Evolutionary conservation across 108 stramenopile species (phyloP).

Genomic region (Thalassiosira profunda): DNA sequence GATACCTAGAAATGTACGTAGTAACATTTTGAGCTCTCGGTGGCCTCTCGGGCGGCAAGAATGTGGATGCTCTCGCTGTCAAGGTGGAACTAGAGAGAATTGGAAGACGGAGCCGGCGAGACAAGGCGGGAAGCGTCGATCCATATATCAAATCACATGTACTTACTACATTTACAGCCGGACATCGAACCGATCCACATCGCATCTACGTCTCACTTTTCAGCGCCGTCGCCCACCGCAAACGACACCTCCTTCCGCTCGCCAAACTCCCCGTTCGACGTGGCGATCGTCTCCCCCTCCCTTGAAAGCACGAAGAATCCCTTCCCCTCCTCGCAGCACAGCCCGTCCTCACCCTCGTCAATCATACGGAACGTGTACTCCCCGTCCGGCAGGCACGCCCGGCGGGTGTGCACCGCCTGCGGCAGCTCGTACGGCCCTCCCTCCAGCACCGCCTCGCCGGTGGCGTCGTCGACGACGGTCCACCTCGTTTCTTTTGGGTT

Average conservation of each 20-base stretch:
- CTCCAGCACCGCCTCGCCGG: slow-evolving; percentile 21
- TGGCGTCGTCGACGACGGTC: slow-evolving; percentile 36
- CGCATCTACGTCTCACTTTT: too few relatives aligned
- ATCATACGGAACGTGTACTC: slow-evolving; percentile 36
- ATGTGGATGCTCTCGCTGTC: too few relatives aligned
- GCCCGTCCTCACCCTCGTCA: slow-evolving; percentile 28
- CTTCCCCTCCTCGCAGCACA: slow-evolving; percentile 32
- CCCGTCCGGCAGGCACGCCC: slow-evolving; percentile 40
- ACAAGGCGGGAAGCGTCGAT: too few relatives aligned
- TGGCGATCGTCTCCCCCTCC: slow-evolving; percentile 27
- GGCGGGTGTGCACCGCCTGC: slow-evolving; percentile 27
- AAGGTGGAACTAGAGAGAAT: too few relatives aligned
- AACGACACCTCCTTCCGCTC: slow-evolving; percentile 1
- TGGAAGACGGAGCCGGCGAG: too few relatives aligned
- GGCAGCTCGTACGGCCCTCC: slow-evolving; percentile 40
- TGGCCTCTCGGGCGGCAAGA: too few relatives aligned
- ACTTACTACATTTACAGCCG: too few relatives aligned
- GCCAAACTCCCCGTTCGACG: slow-evolving; percentile 36
- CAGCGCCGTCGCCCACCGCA: slow-evolving; percentile 16
- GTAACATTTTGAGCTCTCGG: too few relatives aligned
- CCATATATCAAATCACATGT: too few relatives aligned
- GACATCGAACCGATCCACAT: too few relatives aligned
- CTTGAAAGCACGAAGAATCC: slow-evolving; percentile 42
- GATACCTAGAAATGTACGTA: too few relatives aligned
- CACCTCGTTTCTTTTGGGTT: slow-evolving; percentile 35